Percentiles rank a stretch among this genome's conserved stretches.
Evolutionary conservation across 257 asterid genomes (phyloP).

Genomic region (Plantago elongata): DNA sequence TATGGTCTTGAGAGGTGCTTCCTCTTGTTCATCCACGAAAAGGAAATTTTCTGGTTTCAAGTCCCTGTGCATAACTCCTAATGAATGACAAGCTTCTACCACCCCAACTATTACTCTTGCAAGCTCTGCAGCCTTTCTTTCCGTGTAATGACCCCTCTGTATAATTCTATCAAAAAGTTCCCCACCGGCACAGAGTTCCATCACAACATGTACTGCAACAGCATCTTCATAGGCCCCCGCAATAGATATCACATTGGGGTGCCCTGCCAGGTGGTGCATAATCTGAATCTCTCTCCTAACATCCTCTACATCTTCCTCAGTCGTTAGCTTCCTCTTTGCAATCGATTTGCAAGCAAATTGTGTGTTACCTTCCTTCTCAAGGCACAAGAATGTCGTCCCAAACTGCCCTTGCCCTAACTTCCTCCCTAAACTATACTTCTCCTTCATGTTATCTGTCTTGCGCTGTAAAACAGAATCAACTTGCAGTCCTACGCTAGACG

Average conservation of each 20-base stretch:
- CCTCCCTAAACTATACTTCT: conserved; percentile 52
- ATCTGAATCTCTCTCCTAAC: conserved; percentile 87
- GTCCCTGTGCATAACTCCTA: conserved; percentile 93
- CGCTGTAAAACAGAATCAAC: conserved; percentile 68
- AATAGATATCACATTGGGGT: conserved; percentile 64
- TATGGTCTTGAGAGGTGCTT: conserved; percentile 70
- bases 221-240: conserved; percentile 88
- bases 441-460: conserved; percentile 68
- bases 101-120: conserved; percentile 72
- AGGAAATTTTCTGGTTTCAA: conserved; percentile 92
- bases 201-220: conserved; percentile 75
- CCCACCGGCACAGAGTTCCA: conserved; percentile 92
- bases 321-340: conserved; percentile 64
- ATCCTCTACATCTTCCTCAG: conserved; percentile 83
- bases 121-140: conserved; percentile 75
- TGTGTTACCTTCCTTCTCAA: conserved; percentile 52
- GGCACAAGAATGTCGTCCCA: conserved; percentile 67
- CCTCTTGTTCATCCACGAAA: conserved; percentile 64
- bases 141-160: conserved; percentile 77
- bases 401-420: conserved; percentile 87
- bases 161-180: conserved; percentile 90
- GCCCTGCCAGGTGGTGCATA: conserved; percentile 88
- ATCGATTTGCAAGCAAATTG: conserved; percentile 80
- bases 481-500: conserved; percentile 64
- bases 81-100: conserved; percentile 72